Evolutionary conservation across 164 flowering plant species (phyloP), one percentile per base, ranked within the genome.

Genomic region (Aristolochia fimbriata): DNA sequence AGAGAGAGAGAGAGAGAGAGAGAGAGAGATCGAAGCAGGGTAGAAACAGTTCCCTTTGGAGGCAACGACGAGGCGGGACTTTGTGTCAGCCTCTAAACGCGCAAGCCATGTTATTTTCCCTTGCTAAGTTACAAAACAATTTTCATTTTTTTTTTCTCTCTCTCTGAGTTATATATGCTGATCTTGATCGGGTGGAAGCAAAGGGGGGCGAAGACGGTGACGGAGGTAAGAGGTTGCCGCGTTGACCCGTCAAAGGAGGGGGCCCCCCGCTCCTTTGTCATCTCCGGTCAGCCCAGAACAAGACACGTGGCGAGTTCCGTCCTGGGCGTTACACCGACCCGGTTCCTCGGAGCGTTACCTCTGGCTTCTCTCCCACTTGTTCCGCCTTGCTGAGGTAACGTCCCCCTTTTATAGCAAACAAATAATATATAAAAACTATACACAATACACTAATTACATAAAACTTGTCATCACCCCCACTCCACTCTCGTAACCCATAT

Each of bases 51-150:
- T 51, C 63, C 60, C 74, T 74, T 64, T 70, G 19, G 20, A 49
- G 22, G 12, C 22, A 41, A 76, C 70, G 62, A 69, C 72, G 58
- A 62, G 49, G 56, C 37, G 78, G 77, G 65, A 71, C 76, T 37
- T 37, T 10, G 43, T 67, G 75, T 77, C 78, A 67, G 73, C 53
- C 59, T 20, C 22, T 61, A 57, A 67, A 55, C 83, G 75, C 77
- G 69, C 77, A 66, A 62, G 66, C 74, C 80, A 80, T 63, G 79
- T 79, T 76, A 79, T 50, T 50, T 19, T n/a, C 19, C 16, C 22
- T 50, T n/a, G 23, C 53, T n/a, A n/a, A 9, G 52, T 20, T n/a
- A n/a, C 22, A 50, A 8, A 50, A 2, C 20, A 6, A 50, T n/a
- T 50, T 22, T 12, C 1, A 50, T 6, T n/a, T 50, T 19, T 50